Evolutionary conservation across 208 protist genomes (phyloP).

Genomic region (Leishmania major): DNA sequence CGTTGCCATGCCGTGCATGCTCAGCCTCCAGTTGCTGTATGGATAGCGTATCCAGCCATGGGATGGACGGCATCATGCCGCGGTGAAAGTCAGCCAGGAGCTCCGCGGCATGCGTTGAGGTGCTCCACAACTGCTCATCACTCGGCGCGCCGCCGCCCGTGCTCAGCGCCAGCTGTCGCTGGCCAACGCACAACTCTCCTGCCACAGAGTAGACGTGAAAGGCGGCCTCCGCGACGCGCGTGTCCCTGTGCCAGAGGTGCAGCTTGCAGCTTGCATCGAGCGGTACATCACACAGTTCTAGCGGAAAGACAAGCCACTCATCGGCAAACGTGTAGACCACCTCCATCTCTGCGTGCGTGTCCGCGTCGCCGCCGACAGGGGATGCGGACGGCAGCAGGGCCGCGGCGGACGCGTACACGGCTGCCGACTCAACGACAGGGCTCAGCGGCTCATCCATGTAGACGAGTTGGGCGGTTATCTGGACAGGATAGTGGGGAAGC

Average conservation of each 20-base stretch:
- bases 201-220: conserved; percentile 40
- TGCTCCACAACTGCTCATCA: neutral
- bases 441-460: conserved; percentile 62
- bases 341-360: neutral
- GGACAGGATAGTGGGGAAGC: conserved; percentile 26
- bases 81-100: conserved; percentile 27
- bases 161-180: conserved; percentile 32
- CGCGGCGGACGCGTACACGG: conserved; percentile 22
- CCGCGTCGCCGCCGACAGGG: neutral
- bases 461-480: conserved; percentile 58
- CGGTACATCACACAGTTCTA: conserved; percentile 85
- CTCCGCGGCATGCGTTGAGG: conserved; percentile 9
- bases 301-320: conserved; percentile 72
- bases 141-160: neutral
- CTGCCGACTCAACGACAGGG: conserved; percentile 52
- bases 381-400: neutral
- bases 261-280: conserved; percentile 58
- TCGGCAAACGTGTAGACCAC: conserved; percentile 16
- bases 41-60: conserved; percentile 81
- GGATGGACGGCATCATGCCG: conserved; percentile 52
- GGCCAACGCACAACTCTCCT: conserved; percentile 62
- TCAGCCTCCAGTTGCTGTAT: conserved; percentile 44
- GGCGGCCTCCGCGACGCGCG: conserved; percentile 10
- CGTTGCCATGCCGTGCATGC: conserved; percentile 3
- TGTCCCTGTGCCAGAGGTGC: conserved; percentile 23